Evolutionary conservation across 2,329 filamentous ascomycete species (phyloP), one percentile per base, ranked within the genome.

Genomic region (Alternaria arbusti): DNA sequence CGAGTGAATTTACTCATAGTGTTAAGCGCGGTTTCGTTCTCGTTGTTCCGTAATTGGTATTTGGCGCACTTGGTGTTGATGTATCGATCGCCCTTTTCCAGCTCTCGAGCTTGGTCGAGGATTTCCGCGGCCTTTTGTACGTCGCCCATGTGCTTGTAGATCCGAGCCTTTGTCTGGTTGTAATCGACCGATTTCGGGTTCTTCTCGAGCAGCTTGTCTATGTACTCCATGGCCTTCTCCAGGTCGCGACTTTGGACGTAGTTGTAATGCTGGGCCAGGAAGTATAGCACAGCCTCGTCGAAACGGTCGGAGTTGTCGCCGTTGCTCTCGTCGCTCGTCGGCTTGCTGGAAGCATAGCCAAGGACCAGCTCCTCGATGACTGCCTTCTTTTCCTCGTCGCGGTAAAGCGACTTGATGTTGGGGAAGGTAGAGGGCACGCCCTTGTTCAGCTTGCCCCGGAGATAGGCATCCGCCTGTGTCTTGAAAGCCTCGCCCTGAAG

Each of bases 11-110:
- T 88, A 67, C 93, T 92, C 86, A 98, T 94, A 0, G 93, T 97
- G 73, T 92, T 89, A 57, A 98, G 83, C 0, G 92, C 95, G 71
- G 89, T 89, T 55, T 96, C 92, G 75, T 93, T 96, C 77, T 97
- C 89, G 79, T 97, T 89, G 81, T 97, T 97, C 59, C 96, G 90
- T 51, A 99, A 86, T 80, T 96, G 94, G 78, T 99, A 99, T 79
- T 99, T 99, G 63, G 95, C 94, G 54, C 94, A 91, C 83, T 99
- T 99, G 68, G 94, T 96, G 85, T 99, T 99, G 85, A 98, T 98
- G 79, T 98, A 97, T 47, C 96, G 90, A 78, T 99, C 96, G 82
- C 91, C 93, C 69, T 91, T 88, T 76, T 99, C 96, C 66, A 97
- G 86, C 66, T 89, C 87, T 56, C 96, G 89, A 1, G 96, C 96